Percentiles rank a stretch among this genome's conserved stretches.
phyloP scores from a whole-genome alignment of 805 yeast genomes.

The Cyberlindnera saturnus region DNA sequence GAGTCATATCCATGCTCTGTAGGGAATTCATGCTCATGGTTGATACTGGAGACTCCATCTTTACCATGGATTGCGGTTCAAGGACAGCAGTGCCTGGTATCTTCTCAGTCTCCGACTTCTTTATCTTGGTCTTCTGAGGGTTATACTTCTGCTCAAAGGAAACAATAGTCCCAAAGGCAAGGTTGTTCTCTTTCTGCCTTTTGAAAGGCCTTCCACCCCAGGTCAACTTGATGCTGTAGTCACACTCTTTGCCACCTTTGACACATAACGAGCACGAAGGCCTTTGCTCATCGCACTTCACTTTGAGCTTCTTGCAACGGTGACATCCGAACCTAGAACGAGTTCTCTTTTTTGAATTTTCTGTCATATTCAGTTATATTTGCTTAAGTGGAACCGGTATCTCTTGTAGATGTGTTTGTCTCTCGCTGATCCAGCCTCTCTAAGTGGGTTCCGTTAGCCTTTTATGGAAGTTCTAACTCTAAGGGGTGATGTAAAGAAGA shows the following conservation, averaged over 20 bases:
- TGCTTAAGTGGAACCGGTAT: no score
- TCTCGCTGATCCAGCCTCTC: no score
- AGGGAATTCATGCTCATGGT: background rate
- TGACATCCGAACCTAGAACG: slow-evolving; percentile 58
- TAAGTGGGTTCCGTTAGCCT: no score
- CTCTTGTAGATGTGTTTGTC: no score
- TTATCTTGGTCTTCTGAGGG: background rate
- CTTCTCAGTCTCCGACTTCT: background rate
- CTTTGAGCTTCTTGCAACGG: slow-evolving; percentile 52
- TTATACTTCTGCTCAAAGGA: slow-evolving; percentile 15
- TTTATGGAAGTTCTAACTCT: no score
- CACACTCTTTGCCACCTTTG: slow-evolving; percentile 44
- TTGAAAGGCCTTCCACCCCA: slow-evolving; percentile 77
- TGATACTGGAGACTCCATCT: background rate
- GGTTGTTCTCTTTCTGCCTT: slow-evolving; percentile 27
- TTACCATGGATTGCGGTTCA: background rate
- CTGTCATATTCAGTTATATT: background rate
- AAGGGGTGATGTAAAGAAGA: no score
- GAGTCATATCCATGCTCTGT: background rate
- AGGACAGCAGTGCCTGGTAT: no score
- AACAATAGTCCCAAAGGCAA: slow-evolving; percentile 14
- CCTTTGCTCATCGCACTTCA: slow-evolving; percentile 65
- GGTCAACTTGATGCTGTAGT: slow-evolving; percentile 53
- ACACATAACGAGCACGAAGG: slow-evolving; percentile 57
- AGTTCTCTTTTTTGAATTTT: slow-evolving; percentile 21